Base-by-base conservation (phyloP, 345 rosid species). In the Dipteronia sinensis region DNA sequence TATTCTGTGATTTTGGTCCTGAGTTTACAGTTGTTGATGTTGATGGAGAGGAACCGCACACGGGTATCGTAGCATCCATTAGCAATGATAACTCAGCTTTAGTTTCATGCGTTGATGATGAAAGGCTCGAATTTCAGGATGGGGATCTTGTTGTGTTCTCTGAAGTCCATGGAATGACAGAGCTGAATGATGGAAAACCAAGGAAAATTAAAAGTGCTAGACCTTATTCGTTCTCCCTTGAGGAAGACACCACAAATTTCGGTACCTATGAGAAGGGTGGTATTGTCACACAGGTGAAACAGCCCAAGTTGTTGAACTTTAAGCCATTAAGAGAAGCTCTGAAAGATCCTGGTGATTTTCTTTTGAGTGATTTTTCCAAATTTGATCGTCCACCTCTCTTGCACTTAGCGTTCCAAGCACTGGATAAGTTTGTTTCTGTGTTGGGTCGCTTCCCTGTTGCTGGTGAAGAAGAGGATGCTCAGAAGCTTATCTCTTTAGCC, bases 1-100 rank as follows among this genome's bases (percentile, higher is more conserved):
- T 96, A 44, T 96, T 96, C 84, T 96, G 99, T 80, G 99, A 96
- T 80, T 96, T 96, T 82, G 99, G 99, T 67, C 95, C 98, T 65
- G 90, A 85, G 78, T 96, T 96, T 79, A 91, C 91, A 10, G 98
- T 96, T 78, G 75, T 88, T 13, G 99, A 96, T 86, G 98, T 92
- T 77, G 97, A 94, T 84, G 99, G 99, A 38, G 93, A 92, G 84
- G 98, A 94, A 46, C 98, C 98, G 11, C 95, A 89, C 80, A 94
- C 95, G 0, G 99, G 99, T 80, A 96, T 96, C 71, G 88, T 96
- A 80, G 99, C 98, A 12, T 94, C 98, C 67, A 89, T 96, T 79
- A 89, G 93, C 84, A 96, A 94, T 83, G 99, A 92, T 77, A 89
- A 89, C 77, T 90, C 90, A 62, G 97, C 98, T 0, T 87, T 96